Percentiles rank a stretch among this genome's conserved stretches.
phyloP scores from a whole-genome alignment of 1,139 yeast species.

The Pichia sorboxylosa region DNA sequence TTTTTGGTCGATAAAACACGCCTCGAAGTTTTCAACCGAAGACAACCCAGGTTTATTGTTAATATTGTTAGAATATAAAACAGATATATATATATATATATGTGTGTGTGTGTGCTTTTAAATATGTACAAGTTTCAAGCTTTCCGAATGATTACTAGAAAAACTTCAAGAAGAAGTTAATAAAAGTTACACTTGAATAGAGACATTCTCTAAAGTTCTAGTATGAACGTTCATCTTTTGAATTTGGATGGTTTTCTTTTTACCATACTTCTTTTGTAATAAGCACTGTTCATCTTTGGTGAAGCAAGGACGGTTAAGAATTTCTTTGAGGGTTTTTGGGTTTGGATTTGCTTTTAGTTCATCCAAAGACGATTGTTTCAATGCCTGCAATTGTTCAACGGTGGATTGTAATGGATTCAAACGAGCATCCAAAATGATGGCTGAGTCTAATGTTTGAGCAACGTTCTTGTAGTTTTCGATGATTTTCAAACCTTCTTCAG shows the following conservation, averaged over 20 bases:
- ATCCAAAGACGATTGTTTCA: constrained; percentile 21
- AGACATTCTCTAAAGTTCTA: constrained; percentile 33
- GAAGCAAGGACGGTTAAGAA: constrained; percentile 30
- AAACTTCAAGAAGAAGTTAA: too few relatives aligned
- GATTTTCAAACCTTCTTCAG: constrained; percentile 20
- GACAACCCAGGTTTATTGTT: too few relatives aligned
- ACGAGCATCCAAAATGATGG: constrained; percentile 29
- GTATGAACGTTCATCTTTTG: constrained; percentile 41
- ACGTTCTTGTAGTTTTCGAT: constrained; percentile 2
- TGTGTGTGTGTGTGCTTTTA: background rate
- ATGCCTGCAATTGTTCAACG: constrained; percentile 24
- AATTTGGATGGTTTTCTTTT: constrained; percentile 26
- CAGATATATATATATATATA: background rate
- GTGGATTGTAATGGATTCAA: constrained; percentile 27
- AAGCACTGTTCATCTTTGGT: constrained; percentile 28
- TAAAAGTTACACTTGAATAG: too few relatives aligned
- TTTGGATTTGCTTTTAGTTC: constrained; percentile 20
- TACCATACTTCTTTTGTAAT: too few relatives aligned
- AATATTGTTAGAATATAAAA: background rate
- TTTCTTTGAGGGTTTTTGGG: constrained; percentile 24
- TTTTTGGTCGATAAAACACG: too few relatives aligned
- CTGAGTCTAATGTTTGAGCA: constrained; percentile 20
- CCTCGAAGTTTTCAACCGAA: too few relatives aligned
- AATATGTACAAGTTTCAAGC: too few relatives aligned
- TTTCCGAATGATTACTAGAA: too few relatives aligned